phyloP scores from a whole-genome alignment of 345 rosid genomes.

The Kandelia obovata region DNA sequence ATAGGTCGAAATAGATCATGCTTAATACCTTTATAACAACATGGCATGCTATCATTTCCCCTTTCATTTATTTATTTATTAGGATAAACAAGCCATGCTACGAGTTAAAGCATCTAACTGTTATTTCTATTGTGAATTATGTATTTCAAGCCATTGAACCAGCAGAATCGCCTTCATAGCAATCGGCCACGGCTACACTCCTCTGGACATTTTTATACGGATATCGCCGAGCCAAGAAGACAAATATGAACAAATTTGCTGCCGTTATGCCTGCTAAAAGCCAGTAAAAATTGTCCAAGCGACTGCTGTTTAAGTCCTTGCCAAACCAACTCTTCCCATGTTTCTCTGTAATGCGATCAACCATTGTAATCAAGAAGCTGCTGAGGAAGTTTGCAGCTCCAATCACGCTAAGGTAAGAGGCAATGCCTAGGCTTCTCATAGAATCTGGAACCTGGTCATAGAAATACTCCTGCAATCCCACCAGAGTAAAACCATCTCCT shows the following conservation, averaged over 20 bases:
- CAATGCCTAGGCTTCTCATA: slow-evolving; percentile 93
- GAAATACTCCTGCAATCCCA: slow-evolving; percentile 89
- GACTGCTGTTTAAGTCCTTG: slow-evolving; percentile 71
- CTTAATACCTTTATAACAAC: too few species aligned
- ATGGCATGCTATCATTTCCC: too few species aligned
- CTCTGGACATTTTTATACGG: slow-evolving; percentile 73
- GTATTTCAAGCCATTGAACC: slow-evolving; percentile 20
- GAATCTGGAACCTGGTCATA: slow-evolving; percentile 95
- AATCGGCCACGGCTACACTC: slow-evolving; percentile 59
- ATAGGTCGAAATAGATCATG: too few species aligned
- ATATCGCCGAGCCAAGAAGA: slow-evolving; percentile 54
- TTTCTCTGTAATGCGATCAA: slow-evolving; percentile 18
- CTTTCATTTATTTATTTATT: too few species aligned
- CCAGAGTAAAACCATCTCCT: slow-evolving; percentile 73
- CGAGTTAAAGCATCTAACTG: background rate
- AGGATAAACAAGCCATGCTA: too few species aligned
- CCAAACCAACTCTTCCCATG: slow-evolving; percentile 49
- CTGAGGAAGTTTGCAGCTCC: slow-evolving; percentile 78
- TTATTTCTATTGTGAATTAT: background rate
- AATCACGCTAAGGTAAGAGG: slow-evolving; percentile 74
- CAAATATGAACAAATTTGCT: slow-evolving; percentile 49
- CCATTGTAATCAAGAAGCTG: slow-evolving; percentile 57
- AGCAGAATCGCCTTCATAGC: slow-evolving; percentile 34
- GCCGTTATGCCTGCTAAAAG: slow-evolving; percentile 49
- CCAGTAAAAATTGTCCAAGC: slow-evolving; percentile 74